Base-by-base conservation (phyloP, 192 early-diverging fungal genomes). In the Geranomyces michiganensis region DNA sequence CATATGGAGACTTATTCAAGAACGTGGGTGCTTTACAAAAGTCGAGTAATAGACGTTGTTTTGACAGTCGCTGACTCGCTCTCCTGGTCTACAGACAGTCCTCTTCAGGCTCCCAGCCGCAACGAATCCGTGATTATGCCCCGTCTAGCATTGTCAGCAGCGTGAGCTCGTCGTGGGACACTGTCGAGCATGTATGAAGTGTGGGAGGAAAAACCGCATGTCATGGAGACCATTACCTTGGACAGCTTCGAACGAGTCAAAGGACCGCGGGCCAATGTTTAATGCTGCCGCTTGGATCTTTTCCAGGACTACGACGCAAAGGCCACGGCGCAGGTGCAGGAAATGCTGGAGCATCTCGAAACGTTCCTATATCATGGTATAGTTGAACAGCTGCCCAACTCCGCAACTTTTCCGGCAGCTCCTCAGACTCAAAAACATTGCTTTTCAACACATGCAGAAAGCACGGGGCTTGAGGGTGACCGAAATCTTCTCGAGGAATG, bases 281-380 rank as follows among this genome's bases (percentile, higher is more conserved):
- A 22, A 31, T 73, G 36, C 55, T n/a, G 26, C 21, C 67, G 15
- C 1, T 72, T 56, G 22, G 27, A 72, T 26, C 53, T 33, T 47
- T 59, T 13, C 1, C 27, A 80, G 79, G 68, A 71, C 33, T 80
- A 71, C 49, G 79, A 80, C 55, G 69, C 73, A 44, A 55, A 80
- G 41, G 75, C 79, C 14, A 77, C 76, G 8, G 36, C 64, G 0
- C 72, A 78, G 31, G 79, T 80, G 0, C 71, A 75, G 33, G 69
- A 65, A 10, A 69, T 80, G 69, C 55, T 80, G 32, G 76, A 80
- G 56, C 66, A 65, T 14, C 73, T 80, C 24, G 79, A 80, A 43
- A 68, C 67, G 17, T 80, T 63, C 61, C 30, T 80, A 45, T 80
- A 76, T 51, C 56, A 74, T 36, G 73, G 62, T 68, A 27, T 29